phyloP scores from a whole-genome alignment of 2,329 filamentous ascomycete species.

The Colletotrichum scovillei region DNA sequence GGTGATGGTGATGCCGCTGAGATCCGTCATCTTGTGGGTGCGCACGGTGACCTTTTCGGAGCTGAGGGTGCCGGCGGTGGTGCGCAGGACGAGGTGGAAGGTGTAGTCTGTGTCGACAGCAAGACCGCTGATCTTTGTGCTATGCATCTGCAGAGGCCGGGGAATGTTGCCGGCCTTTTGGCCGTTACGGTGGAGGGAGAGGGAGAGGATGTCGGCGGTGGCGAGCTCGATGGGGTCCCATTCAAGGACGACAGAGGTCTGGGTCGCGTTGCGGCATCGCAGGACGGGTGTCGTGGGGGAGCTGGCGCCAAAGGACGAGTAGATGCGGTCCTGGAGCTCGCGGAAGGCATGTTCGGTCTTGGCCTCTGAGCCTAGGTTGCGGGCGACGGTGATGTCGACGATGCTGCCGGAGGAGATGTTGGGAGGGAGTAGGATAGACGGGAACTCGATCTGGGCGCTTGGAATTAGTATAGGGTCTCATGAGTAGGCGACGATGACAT shows the following conservation, averaged over 20 bases:
- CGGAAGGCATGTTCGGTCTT: conserved; percentile 82
- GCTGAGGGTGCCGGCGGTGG: conserved; percentile 86
- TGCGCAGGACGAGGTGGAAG: conserved; percentile 92
- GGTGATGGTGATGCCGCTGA: conserved; percentile 94
- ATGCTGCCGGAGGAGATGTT: conserved; percentile 97
- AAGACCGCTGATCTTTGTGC: conserved; percentile 95
- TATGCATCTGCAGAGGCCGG: conserved; percentile 85
- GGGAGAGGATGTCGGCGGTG: conserved; percentile 88
- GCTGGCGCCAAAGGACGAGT: conserved; percentile 83
- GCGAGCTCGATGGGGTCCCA: conserved; percentile 96
- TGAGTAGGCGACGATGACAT: conserved; percentile 38
- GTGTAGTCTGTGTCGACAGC: conserved; percentile 97
- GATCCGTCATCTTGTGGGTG: conserved; percentile 98
- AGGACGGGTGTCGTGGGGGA: conserved; percentile 83
- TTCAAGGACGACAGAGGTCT: conserved; percentile 97
- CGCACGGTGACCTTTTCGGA: conserved; percentile 87
- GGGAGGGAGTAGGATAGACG: conserved; percentile 93
- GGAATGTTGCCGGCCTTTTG: conserved; percentile 97
- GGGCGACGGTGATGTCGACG: conserved; percentile 94
- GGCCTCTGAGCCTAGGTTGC: conserved; percentile 84
- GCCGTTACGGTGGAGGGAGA: conserved; percentile 94
- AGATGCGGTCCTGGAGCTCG: conserved; percentile 89
- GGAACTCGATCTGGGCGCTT: conserved; percentile 87
- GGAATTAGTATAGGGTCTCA: conserved; percentile 37
- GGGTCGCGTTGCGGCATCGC: conserved; percentile 95